Evolutionary conservation across 805 yeast species (phyloP).

Genomic region (Myxozyma lipomycoides): DNA sequence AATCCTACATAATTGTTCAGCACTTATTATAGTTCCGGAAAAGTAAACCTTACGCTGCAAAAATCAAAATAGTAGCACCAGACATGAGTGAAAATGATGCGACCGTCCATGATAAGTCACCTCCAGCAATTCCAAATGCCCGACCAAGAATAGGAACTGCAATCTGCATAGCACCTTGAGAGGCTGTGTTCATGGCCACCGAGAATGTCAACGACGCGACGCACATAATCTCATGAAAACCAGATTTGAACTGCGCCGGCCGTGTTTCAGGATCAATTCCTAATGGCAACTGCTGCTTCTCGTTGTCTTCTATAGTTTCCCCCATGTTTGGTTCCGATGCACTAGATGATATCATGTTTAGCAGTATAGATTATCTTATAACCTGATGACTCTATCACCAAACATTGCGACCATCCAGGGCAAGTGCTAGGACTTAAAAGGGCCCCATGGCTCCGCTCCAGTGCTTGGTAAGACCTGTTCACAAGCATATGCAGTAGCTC

Average conservation of each 20-base stretch:
- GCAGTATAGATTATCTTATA: too few species aligned
- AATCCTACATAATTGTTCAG: constrained; percentile 29
- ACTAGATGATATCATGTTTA: too few species aligned
- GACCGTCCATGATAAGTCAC: constrained; percentile 45
- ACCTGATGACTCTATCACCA: too few species aligned
- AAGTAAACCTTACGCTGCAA: constrained; percentile 38
- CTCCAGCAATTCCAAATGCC: constrained; percentile 41
- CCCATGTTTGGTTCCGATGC: too few species aligned
- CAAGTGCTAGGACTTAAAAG: too few species aligned
- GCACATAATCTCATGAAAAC: constrained; percentile 38
- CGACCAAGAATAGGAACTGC: constrained; percentile 40
- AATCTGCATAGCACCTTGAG: constrained; percentile 40
- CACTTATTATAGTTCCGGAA: neutral
- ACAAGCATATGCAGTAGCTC: too few species aligned
- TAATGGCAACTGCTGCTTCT: neutral
- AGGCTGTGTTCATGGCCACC: constrained; percentile 43
- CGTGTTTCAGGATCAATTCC: constrained; percentile 29
- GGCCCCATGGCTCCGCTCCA: too few species aligned
- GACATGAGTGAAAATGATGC: constrained; percentile 43
- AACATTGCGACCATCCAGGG: too few species aligned
- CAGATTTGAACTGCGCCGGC: constrained; percentile 39
- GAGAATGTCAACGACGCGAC: constrained; percentile 40
- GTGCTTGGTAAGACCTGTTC: too few species aligned
- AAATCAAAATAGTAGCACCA: constrained; percentile 44
- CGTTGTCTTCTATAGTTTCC: neutral